These are phyloP conservation scores for Ustanciosporium gigantosporum DNA, from an alignment of 1,284 basidiomycete species.

Conservation along the genomic window DNA sequence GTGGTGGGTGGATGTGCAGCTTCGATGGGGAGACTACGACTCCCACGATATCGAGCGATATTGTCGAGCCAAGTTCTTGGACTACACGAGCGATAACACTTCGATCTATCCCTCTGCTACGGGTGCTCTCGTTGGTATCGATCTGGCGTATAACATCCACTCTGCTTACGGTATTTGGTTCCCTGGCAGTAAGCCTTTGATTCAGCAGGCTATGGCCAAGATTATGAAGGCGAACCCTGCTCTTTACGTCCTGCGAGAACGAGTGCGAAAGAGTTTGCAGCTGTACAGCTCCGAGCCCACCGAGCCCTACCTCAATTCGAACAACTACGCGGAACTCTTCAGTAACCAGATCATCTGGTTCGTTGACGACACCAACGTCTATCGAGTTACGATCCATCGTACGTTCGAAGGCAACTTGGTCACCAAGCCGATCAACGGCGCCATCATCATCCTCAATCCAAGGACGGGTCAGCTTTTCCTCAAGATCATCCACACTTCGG, in stretches of 20 bases:
- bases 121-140: slow-evolving; percentile 97
- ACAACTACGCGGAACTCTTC: slow-evolving; percentile 96
- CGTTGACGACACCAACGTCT: slow-evolving; percentile 98
- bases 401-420: slow-evolving; percentile 99
- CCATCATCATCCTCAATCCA: slow-evolving; percentile 99
- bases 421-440: slow-evolving; percentile 99
- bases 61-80: slow-evolving; percentile 95
- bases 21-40: slow-evolving; percentile 99
- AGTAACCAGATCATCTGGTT: slow-evolving; percentile 99
- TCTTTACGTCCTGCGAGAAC: slow-evolving; percentile 95
- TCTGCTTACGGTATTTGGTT: slow-evolving; percentile 99
- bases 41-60: slow-evolving; percentile 79
- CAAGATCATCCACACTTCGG: slow-evolving; percentile 98
- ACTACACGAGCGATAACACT: slow-evolving; percentile 77
- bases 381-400: slow-evolving; percentile 99
- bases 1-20: slow-evolving; percentile 96
- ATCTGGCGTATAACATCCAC: slow-evolving; percentile 96
- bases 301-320: slow-evolving; percentile 94
- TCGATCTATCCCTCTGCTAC: slow-evolving; percentile 98
- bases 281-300: slow-evolving; percentile 99
- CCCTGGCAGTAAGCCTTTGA: slow-evolving; percentile 95
- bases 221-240: slow-evolving; percentile 99
- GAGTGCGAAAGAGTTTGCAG: slow-evolving; percentile 96
- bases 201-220: slow-evolving; percentile 99
- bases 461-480: slow-evolving; percentile 97